Evolutionary conservation across 23 red algal genomes (phyloP), one percentile per base, ranked within the genome.

Genomic region (Gracilaria vermiculophylla): DNA sequence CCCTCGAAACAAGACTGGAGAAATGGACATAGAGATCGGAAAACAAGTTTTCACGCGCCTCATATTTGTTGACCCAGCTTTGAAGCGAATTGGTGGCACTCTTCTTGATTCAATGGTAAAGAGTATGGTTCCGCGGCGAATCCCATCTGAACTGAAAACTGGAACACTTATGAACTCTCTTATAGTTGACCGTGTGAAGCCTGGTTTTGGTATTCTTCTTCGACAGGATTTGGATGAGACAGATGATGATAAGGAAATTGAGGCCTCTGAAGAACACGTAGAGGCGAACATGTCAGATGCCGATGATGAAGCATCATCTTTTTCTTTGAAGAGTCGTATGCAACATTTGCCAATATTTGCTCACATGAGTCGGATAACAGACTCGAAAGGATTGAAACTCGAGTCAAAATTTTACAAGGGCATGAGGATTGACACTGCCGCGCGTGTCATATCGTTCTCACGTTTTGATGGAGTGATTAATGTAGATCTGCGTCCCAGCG

Each of bases 391-490:
- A 5, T 55, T 70, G 31, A 76, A 85, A 44, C 73, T 84, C 12
- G 66, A 85, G 42, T 85, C 79, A 55, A 62, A 23, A n/a, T 89
- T 37, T 62, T 80, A 80, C 2, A 65, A 77, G 15, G 90, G 69
- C 3, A 79, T 81, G 76, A 69, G 24, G 39, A 7, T 82, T n/a
- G 58, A 58, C 43, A 43, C 2, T 53, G 61, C 16, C 51, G 80
- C 71, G 31, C 90, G 69, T 35, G 29, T 79, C n/a, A 60, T 79
- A 7, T 93, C 90, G 12, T 35, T 85, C 33, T 93, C 90, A 20
- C 79, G 69, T 21, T 50, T 93, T 8, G 90, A 93, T 78, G 90
- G 90, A 32, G 47, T 93, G 2, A 80, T 93, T 16, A 93, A 93
- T 41, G 80, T 93, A 1, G 90, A 93, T 78, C n/a, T 85, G 90